These are phyloP conservation scores for Immersiella caudata DNA, from an alignment of 495 filamentous ascomycete species.

Conservation along the genomic window DNA sequence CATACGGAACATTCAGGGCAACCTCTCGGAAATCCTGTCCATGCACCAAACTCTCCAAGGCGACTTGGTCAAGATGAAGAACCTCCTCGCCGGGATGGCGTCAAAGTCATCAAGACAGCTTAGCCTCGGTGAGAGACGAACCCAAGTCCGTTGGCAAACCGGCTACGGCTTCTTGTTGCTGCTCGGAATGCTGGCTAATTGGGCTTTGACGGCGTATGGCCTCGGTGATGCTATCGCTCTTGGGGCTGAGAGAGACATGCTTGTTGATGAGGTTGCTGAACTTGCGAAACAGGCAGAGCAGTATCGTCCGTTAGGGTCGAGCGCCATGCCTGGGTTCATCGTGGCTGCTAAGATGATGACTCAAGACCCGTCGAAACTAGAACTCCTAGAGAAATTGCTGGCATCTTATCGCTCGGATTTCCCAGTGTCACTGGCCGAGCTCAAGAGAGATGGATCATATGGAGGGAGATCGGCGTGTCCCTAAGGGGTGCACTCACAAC, in stretches of 20 bases:
- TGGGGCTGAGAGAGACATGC: background rate
- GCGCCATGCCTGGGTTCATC: constrained; percentile 11
- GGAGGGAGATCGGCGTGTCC: no score
- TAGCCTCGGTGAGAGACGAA: background rate
- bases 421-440: background rate
- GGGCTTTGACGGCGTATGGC: constrained; percentile 4
- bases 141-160: constrained; percentile 7
- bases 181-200: constrained; percentile 17
- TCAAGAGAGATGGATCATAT: no score
- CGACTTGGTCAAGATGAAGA: constrained; percentile 14
- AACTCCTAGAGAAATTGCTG: constrained; percentile 5
- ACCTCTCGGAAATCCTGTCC: constrained; percentile 7
- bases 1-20: background rate
- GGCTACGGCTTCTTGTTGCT: constrained; percentile 9
- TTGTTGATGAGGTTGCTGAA: constrained; percentile 9
- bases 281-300: constrained; percentile 1
- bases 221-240: background rate
- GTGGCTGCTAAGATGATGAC: constrained; percentile 10
- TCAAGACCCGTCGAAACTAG: constrained; percentile 5
- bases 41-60: background rate
- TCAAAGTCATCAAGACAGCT: background rate
- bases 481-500: no score
- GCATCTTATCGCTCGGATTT: constrained; percentile 10
- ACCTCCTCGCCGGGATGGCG: background rate
- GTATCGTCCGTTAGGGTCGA: constrained; percentile 16